phyloP scores from a whole-genome alignment of 495 filamentous ascomycete species.

The Jackrogersella multiformis region DNA sequence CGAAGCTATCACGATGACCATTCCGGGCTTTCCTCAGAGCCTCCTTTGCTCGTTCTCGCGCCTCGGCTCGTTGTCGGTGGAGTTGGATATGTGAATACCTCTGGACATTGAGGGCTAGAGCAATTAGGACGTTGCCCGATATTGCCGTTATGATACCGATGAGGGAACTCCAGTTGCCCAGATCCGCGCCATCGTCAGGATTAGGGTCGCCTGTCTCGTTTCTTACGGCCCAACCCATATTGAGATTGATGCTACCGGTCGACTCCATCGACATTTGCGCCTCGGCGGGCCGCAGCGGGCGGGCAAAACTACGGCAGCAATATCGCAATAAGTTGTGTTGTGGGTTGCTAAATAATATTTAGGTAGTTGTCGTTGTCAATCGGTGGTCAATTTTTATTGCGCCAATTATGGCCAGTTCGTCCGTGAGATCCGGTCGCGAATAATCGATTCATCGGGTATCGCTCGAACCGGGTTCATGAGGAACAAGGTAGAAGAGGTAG shows the following conservation, averaged over 20 bases:
- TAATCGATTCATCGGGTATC: conserved; percentile 31
- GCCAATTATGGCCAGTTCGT: conserved; percentile 31
- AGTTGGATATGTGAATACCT: conserved; percentile 93
- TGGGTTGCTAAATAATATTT: conserved; percentile 2
- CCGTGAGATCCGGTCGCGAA: conserved; percentile 15
- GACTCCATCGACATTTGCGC: conserved; percentile 33
- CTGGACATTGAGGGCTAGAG: conserved; percentile 94
- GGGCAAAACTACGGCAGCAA: conserved; percentile 5
- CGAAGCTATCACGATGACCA: conserved; percentile 44
- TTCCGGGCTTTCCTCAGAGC: conserved; percentile 48
- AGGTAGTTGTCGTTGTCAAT: conserved; percentile 8
- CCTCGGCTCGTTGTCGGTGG: conserved; percentile 50
- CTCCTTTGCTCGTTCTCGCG: conserved; percentile 63
- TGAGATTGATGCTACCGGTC: conserved; percentile 25
- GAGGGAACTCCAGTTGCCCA: conserved; percentile 85
- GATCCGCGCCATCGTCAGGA: conserved; percentile 51
- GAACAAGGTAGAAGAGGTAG: too few species aligned
- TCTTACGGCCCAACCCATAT: conserved; percentile 19
- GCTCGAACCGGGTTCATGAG: conserved; percentile 20
- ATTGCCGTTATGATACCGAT: conserved; percentile 96
- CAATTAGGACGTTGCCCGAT: conserved; percentile 89
- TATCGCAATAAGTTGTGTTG: conserved; percentile 5
- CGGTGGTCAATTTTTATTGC: conserved; percentile 12
- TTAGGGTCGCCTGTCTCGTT: conserved; percentile 52
- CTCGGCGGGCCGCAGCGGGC: conserved; percentile 7